phyloP scores from a whole-genome alignment of 2,329 filamentous ascomycete genomes.

The Botryosphaeria agaves region DNA sequence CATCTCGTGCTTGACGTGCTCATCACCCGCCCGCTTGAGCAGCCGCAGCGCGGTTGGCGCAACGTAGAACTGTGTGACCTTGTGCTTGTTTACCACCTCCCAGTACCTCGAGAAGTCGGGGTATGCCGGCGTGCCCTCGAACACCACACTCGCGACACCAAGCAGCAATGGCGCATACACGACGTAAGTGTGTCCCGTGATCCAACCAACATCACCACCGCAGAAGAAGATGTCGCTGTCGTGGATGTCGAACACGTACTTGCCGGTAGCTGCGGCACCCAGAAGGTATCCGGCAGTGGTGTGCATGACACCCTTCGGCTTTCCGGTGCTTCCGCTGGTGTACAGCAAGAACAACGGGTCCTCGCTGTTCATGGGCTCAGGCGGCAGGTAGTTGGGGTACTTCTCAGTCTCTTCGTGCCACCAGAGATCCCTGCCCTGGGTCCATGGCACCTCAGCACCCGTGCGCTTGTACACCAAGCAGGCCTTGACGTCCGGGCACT shows the following conservation, averaged over 20 bases:
- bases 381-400: slow-evolving; percentile 82
- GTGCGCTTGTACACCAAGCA: slow-evolving; percentile 92
- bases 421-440: slow-evolving; percentile 77
- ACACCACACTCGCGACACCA: slow-evolving; percentile 87
- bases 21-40: slow-evolving; percentile 85
- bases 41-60: slow-evolving; percentile 85
- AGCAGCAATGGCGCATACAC: slow-evolving; percentile 90
- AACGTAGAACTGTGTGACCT: slow-evolving; percentile 95
- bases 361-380: slow-evolving; percentile 79
- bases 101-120: slow-evolving; percentile 97
- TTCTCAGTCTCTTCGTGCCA: slow-evolving; percentile 99
- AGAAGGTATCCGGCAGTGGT: slow-evolving; percentile 91
- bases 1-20: slow-evolving; percentile 83
- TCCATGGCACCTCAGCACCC: slow-evolving; percentile 83
- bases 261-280: slow-evolving; percentile 81
- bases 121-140: slow-evolving; percentile 94
- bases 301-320: slow-evolving; percentile 98
- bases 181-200: slow-evolving; percentile 96
- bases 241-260: slow-evolving; percentile 98
- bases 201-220: slow-evolving; percentile 96
- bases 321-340: slow-evolving; percentile 93
- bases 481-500: slow-evolving; percentile 75
- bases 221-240: slow-evolving; percentile 91
- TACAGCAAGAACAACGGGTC: slow-evolving; percentile 96
- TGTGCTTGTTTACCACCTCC: slow-evolving; percentile 92